Conservation (phyloP, 2,329 filamentous ascomycete species). For the Alternaria ventricosa region DNA sequence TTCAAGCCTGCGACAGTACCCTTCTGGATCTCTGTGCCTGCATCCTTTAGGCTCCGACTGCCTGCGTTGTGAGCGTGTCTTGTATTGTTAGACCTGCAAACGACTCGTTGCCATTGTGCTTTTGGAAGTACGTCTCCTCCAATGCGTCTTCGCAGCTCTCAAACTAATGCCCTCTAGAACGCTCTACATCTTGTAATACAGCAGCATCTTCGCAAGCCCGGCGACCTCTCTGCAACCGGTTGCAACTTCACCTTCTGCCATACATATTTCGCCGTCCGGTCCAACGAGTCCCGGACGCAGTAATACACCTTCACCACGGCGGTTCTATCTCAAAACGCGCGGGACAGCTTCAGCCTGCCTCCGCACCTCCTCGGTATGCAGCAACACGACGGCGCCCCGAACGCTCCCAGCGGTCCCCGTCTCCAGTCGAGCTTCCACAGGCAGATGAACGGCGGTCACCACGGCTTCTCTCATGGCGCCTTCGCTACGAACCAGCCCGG, state of each 20-base stretch:
- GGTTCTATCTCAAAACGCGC: slow-evolving; percentile 75
- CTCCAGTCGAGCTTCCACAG: slow-evolving; percentile 74
- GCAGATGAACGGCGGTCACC: slow-evolving; percentile 70
- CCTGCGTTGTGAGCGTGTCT: slow-evolving; percentile 21
- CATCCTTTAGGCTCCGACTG: slow-evolving; percentile 1
- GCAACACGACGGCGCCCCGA: slow-evolving; percentile 73
- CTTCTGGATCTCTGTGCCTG: slow-evolving; percentile 10
- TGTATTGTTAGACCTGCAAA: slow-evolving; percentile 22
- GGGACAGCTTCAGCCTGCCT: slow-evolving; percentile 84
- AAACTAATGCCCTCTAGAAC: slow-evolving; percentile 24
- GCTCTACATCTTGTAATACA: slow-evolving; percentile 42
- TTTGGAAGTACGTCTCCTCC: slow-evolving; percentile 15
- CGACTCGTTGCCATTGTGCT: slow-evolving; percentile 29
- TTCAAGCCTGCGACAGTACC: slow-evolving; percentile 22
- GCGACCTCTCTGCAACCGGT: slow-evolving; percentile 33
- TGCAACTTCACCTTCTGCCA: slow-evolving; percentile 42
- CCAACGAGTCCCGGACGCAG: slow-evolving; percentile 59
- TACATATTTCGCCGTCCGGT: slow-evolving; percentile 51
- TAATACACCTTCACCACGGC: slow-evolving; percentile 76
- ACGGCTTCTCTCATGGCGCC: slow-evolving; percentile 90
- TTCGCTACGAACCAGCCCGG: slow-evolving; percentile 84
- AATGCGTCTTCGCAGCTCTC: background rate
- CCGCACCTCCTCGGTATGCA: slow-evolving; percentile 92
- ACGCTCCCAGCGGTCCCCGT: slow-evolving; percentile 63
- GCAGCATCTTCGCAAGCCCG: slow-evolving; percentile 32